Evolutionary conservation across 352 stramenopile genomes (phyloP).

Genomic region (Pythium brassicae): DNA sequence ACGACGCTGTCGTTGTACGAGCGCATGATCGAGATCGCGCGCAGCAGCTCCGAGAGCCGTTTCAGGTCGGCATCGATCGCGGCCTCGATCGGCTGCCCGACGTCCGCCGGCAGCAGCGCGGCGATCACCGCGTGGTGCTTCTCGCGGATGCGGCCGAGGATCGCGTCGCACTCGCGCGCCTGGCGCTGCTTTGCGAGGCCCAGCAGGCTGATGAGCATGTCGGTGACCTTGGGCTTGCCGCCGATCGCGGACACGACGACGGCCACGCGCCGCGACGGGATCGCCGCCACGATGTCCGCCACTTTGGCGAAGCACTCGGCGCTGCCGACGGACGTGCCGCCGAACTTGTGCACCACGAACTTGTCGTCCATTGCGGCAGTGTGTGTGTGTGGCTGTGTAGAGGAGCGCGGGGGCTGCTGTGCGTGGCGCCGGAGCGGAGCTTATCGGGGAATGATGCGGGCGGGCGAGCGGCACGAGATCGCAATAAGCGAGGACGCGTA

Average conservation of each 20-base stretch:
- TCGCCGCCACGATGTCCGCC: constrained; percentile 52
- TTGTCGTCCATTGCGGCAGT: constrained; percentile 20
- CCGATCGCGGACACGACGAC: constrained; percentile 95
- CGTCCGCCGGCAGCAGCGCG: constrained; percentile 39
- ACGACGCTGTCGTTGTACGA: constrained; percentile 82
- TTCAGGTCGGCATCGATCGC: constrained; percentile 63
- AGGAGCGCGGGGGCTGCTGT: too few species aligned
- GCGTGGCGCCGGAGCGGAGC: too few species aligned
- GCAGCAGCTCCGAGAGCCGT: constrained; percentile 72
- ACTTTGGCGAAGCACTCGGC: constrained; percentile 89
- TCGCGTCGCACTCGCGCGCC: constrained; percentile 52
- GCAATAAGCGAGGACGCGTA: too few species aligned
- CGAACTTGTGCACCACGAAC: constrained; percentile 98
- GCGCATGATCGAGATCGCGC: constrained; percentile 87
- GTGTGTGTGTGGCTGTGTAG: background rate
- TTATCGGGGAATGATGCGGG: background rate
- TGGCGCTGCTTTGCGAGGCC: constrained; percentile 84
- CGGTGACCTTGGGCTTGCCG: constrained; percentile 95
- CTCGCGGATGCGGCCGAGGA: constrained; percentile 63
- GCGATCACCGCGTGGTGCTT: constrained; percentile 81
- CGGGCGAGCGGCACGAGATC: background rate
- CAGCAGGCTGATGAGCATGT: constrained; percentile 92
- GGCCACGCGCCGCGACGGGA: constrained; percentile 50
- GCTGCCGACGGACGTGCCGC: constrained; percentile 93
- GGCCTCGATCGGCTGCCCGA: constrained; percentile 51